These are phyloP conservation scores for Neoarthrinium moseri DNA, from an alignment of 2,329 filamentous ascomycete genomes.

Conservation along the genomic window DNA sequence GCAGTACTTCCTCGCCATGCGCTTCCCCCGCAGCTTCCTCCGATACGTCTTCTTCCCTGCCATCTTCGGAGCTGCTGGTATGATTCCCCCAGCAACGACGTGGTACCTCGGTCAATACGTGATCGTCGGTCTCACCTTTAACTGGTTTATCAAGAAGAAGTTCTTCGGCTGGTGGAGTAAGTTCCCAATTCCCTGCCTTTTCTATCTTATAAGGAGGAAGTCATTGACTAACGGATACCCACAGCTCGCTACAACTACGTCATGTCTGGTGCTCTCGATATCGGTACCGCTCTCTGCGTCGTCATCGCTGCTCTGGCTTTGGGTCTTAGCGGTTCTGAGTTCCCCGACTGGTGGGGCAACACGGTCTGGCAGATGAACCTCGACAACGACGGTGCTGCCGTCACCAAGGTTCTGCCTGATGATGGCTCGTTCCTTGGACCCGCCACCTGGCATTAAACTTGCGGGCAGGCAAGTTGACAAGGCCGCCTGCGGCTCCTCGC, in stretches of 20 bases:
- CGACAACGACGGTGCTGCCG: neutral
- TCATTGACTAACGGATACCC: neutral
- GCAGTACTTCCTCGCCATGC: constrained; percentile 47
- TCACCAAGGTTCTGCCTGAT: constrained; percentile 1
- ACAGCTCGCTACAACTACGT: constrained; percentile 52
- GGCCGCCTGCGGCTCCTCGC: too few relatives aligned
- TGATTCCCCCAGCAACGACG: constrained; percentile 55
- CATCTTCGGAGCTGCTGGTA: constrained; percentile 48
- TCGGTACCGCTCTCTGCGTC: constrained; percentile 34
- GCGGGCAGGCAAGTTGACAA: too few relatives aligned
- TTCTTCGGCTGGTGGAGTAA: constrained; percentile 55
- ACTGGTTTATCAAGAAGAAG: constrained; percentile 47
- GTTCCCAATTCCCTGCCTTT: neutral
- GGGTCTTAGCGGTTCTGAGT: constrained; percentile 4
- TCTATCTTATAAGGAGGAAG: neutral
- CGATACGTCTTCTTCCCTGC: constrained; percentile 53
- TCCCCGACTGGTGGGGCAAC: constrained; percentile 9
- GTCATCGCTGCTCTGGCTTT: constrained; percentile 6
- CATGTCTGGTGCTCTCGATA: constrained; percentile 56
- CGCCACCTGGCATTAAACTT: neutral
- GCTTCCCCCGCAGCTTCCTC: constrained; percentile 43
- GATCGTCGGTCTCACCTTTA: constrained; percentile 54
- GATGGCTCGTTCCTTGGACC: constrained; percentile 8
- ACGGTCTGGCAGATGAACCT: constrained; percentile 6
- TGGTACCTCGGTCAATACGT: constrained; percentile 56